A percentile compares a stretch with the other conserved stretches of the same genome.
Evolutionary conservation across 2,329 filamentous ascomycete species (phyloP).

Genomic region (Onygena corvina): DNA sequence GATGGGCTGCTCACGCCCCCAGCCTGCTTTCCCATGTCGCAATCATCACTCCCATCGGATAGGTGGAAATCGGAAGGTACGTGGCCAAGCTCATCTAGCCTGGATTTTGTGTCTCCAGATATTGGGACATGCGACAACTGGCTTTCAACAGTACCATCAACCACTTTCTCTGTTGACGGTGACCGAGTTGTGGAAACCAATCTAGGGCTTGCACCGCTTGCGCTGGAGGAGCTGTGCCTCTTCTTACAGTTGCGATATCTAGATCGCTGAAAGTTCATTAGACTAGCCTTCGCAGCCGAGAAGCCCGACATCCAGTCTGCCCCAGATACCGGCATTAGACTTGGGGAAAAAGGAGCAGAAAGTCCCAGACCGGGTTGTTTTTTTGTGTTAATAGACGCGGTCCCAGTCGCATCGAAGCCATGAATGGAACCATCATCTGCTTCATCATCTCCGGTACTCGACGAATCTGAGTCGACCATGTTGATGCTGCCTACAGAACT

Average conservation of each 20-base stretch:
- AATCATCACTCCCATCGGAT: constrained; percentile 64
- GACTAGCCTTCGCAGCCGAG: constrained; percentile 60
- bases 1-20: constrained; percentile 24
- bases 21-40: constrained; percentile 41
- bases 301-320: constrained; percentile 53
- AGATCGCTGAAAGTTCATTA: constrained; percentile 64
- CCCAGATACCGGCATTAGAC: constrained; percentile 40
- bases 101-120: constrained; percentile 32
- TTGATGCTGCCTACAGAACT: constrained; percentile 72
- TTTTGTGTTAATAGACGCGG: constrained; percentile 71
- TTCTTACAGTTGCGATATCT: constrained; percentile 47
- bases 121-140: constrained; percentile 37
- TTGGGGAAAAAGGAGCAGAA: constrained; percentile 37
- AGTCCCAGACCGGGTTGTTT: constrained; percentile 42
- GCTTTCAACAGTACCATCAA: constrained; percentile 41
- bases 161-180: constrained; percentile 52
- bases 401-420: constrained; percentile 47
- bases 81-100: constrained; percentile 80
- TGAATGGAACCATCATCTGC: constrained; percentile 47
- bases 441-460: constrained; percentile 56
- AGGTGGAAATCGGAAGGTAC: constrained; percentile 82
- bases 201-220: constrained; percentile 56
- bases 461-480: constrained; percentile 67
- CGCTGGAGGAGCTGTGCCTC: constrained; percentile 57
- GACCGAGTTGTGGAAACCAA: constrained; percentile 61